Base-by-base conservation (phyloP, 2,329 filamentous ascomycete species). In the Didymella arachidicola region DNA sequence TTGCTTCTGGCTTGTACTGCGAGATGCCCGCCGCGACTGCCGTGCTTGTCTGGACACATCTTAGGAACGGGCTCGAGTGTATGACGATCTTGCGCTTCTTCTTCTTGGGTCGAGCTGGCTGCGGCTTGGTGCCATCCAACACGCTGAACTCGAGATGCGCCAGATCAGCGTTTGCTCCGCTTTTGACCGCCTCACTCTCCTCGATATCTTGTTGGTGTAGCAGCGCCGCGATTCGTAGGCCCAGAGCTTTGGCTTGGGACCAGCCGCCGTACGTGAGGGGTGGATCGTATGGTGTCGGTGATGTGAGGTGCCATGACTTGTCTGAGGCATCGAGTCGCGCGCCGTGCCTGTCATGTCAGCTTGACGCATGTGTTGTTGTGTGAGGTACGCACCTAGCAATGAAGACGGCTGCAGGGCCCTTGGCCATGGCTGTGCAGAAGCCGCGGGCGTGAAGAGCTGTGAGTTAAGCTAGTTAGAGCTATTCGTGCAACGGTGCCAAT, bases 251-350 rank as follows among this genome's bases (percentile, higher is more conserved):
- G 53, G 91, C 89, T 77, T 98, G 95, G 14, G 89, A 86, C 90
- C 95, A 97, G 64, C 95, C 95, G 67, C 92, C 91, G 74, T 97
- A 98, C 2, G 93, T 97, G 57, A 99, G 83, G 48, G 95, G 95
- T 65, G 95, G 92, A 66, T 99, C 94, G 81, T 98, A 99, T 2
- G 95, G 95, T 6, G 92, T 93, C 1, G 93, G 91, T 6, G 95
- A 97, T 29, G 91, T 90, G 53, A 97, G 84, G 77, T 97, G 92
- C 95, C 95, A 99, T 77, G 92, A 87, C 75, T 93, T 93, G 82
- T 99, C 93, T 62, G 93, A 93, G 55, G 92, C 92, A 77, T 99
- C 95, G 57, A 99, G 89, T 67, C 95, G 90, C 69, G 93, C 91
- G 72, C 95, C 95, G 78, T 99, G 95, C 79, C 95, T 89, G 59